phyloP scores from a whole-genome alignment of 345 rosid species.

The Bruguiera gymnorhiza region DNA sequence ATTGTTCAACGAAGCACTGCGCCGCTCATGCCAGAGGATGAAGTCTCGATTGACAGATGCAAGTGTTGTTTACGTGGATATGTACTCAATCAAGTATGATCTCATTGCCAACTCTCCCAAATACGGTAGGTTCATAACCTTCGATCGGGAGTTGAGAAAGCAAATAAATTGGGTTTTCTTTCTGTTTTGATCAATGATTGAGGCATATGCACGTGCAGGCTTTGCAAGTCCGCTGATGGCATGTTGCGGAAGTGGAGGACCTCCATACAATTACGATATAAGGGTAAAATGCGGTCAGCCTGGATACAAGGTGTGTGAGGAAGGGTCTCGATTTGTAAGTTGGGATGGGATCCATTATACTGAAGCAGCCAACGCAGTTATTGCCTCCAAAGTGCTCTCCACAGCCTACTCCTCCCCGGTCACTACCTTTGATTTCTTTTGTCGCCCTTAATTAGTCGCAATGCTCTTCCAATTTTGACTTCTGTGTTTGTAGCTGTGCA shows the following conservation, averaged over 20 bases:
- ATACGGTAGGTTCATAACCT: slow-evolving; percentile 37
- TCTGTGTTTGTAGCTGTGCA: no score
- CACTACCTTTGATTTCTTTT: slow-evolving; percentile 51
- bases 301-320: slow-evolving; percentile 41
- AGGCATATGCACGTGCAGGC: slow-evolving; percentile 31
- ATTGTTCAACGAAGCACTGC: slow-evolving; percentile 59
- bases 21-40: slow-evolving; percentile 41
- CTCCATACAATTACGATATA: slow-evolving; percentile 72
- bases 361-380: slow-evolving; percentile 61
- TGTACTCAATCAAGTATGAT: slow-evolving; percentile 66
- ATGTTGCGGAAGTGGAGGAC: slow-evolving; percentile 84
- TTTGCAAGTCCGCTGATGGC: slow-evolving; percentile 71
- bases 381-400: slow-evolving; percentile 61
- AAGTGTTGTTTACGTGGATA: slow-evolving; percentile 57
- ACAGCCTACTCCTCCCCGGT: slow-evolving; percentile 53
- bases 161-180: not conserved
- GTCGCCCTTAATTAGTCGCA: slow-evolving; percentile 19
- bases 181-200: not conserved
- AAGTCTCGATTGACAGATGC: slow-evolving; percentile 51
- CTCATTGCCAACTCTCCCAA: slow-evolving; percentile 58
- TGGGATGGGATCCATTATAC: slow-evolving; percentile 88
- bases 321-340: slow-evolving; percentile 48
- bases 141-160: not conserved
- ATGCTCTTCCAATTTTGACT: no score
- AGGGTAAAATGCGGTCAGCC: slow-evolving; percentile 60